phyloP scores from a whole-genome alignment of 257 asterid genomes.

The Solanum clarkiae region DNA sequence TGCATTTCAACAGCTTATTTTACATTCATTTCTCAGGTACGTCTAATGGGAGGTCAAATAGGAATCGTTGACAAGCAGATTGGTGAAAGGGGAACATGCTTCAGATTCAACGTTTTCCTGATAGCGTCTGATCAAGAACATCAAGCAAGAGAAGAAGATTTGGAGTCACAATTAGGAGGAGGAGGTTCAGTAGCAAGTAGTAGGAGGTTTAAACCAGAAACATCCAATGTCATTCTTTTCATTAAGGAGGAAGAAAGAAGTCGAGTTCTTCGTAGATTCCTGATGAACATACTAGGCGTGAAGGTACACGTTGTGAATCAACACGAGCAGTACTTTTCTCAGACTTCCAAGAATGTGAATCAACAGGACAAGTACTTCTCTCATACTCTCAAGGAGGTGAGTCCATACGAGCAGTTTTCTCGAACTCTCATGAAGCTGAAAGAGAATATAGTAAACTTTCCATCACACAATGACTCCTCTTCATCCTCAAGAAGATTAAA shows the following conservation, averaged over 20 bases:
- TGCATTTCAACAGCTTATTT: not conserved
- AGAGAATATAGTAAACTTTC: not conserved
- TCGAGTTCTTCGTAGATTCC: conserved; percentile 21
- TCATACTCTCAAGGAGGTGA: conserved; percentile 15
- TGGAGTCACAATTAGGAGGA: conserved; percentile 5
- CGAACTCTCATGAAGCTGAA: conserved; percentile 25
- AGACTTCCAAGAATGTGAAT: conserved; percentile 23
- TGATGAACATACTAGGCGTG: conserved; percentile 37
- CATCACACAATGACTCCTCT: not conserved
- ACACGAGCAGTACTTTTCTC: conserved; percentile 25
- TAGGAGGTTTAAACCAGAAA: conserved; percentile 5
- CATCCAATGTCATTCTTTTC: conserved; percentile 51
- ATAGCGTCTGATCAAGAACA: not conserved
- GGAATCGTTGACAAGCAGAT: conserved; percentile 40
- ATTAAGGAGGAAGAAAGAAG: conserved; percentile 35
- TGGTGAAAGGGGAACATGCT: conserved; percentile 50
- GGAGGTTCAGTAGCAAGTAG: conserved; percentile 1
- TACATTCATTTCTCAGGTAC: conserved; percentile 21
- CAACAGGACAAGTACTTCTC: conserved; percentile 20
- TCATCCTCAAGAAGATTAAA: conserved; percentile 11
- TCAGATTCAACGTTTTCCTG: conserved; percentile 30
- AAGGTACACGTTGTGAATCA: conserved; percentile 34
- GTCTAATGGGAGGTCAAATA: conserved; percentile 68
- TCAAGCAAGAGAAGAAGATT: conserved; percentile 2
- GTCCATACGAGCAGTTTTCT: conserved; percentile 19